Conservation (phyloP, 192 early-diverging fungal genomes). For the Coemansia sp. region DNA sequence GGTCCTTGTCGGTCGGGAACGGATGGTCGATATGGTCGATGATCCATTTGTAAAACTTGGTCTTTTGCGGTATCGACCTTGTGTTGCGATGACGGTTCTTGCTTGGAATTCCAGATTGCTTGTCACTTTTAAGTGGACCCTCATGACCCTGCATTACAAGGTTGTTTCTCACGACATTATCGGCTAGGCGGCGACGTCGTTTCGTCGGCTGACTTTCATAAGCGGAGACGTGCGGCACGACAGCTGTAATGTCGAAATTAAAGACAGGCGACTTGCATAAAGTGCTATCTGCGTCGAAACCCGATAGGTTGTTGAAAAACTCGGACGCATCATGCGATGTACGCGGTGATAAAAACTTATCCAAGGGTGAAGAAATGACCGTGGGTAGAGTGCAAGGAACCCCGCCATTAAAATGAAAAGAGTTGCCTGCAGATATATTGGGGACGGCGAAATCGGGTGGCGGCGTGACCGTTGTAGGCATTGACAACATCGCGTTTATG, state of each 20-base stretch:
- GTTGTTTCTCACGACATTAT: not conserved
- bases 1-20: conserved; percentile 26
- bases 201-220: not conserved
- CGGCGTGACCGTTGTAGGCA: not conserved
- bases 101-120: not conserved
- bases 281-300: not conserved
- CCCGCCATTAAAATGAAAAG: not conserved
- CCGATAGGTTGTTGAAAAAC: not conserved
- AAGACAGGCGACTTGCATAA: too few relatives aligned
- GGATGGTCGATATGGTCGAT: conserved; percentile 34
- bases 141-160: not conserved
- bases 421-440: not conserved
- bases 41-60: conserved; percentile 21
- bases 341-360: not conserved
- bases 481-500: not conserved
- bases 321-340: not conserved
- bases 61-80: conserved; percentile 11
- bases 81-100: conserved; percentile 24
- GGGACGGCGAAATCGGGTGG: not conserved
- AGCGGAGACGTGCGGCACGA: not conserved
- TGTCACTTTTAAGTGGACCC: not conserved
- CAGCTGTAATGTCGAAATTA: not conserved
- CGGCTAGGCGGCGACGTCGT: not conserved
- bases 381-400: not conserved
- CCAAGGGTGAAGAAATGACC: not conserved